Percentiles rank a stretch among this genome's conserved stretches.
Evolutionary conservation across 768 basidiomycete genomes (phyloP).

Genomic region (Kwoniella sp.): DNA sequence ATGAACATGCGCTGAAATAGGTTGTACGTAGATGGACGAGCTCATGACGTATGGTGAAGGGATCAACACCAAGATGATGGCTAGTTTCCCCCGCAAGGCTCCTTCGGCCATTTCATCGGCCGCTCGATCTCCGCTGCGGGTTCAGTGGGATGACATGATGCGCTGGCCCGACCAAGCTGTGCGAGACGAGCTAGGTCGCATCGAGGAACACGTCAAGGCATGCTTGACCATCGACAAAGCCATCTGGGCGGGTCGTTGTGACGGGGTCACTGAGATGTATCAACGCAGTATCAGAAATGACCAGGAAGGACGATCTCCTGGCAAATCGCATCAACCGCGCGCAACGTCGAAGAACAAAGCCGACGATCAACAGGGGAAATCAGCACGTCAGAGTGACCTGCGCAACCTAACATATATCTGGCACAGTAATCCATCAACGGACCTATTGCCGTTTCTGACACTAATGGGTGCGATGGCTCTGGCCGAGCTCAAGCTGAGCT

Average conservation of each 20-base stretch:
- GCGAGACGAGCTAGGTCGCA: slow-evolving; percentile 1
- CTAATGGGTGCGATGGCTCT: slow-evolving; percentile 3
- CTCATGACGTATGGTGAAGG: slow-evolving; percentile 20
- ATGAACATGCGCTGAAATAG: background rate
- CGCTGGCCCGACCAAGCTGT: background rate
- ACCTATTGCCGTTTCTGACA: slow-evolving; percentile 8
- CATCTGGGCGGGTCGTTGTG: background rate
- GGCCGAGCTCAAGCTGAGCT: slow-evolving; percentile 23
- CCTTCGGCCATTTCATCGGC: background rate
- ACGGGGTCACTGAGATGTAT: background rate
- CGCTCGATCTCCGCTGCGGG: no score
- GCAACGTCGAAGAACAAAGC: background rate
- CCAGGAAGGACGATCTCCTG: background rate
- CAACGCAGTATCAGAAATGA: no score
- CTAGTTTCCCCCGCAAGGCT: slow-evolving; percentile 15
- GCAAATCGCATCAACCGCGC: background rate
- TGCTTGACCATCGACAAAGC: slow-evolving; percentile 14
- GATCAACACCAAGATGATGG: slow-evolving; percentile 9
- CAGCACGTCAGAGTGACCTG: no score
- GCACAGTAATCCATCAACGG: slow-evolving; percentile 3
- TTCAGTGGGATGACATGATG: no score
- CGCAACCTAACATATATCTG: slow-evolving; percentile 28
- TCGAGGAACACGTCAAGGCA: slow-evolving; percentile 22
- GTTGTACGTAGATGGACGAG: slow-evolving; percentile 24
- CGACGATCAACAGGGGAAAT: slow-evolving; percentile 19